phyloP scores from a whole-genome alignment of 805 yeast species.

The Candida bentonensis region DNA sequence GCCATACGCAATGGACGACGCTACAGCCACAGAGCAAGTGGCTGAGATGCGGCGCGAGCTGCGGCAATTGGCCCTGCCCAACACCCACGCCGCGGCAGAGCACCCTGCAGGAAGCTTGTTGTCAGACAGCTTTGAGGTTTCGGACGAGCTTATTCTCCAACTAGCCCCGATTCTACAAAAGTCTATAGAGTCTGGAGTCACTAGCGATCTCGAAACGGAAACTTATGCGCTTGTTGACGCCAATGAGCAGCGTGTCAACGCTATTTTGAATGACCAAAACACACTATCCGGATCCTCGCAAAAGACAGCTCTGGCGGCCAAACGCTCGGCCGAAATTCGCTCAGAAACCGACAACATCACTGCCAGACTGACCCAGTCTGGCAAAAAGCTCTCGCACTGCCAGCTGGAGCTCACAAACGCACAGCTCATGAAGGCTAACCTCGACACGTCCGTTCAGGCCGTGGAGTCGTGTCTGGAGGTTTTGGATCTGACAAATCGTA shows the following conservation, averaged over 20 bases:
- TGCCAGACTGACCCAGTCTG: neutral
- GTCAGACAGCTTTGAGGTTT: neutral
- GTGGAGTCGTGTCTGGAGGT: conserved; percentile 63
- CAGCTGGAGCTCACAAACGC: neutral
- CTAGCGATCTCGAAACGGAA: neutral
- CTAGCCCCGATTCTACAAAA: neutral
- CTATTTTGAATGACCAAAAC: neutral
- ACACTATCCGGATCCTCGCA: neutral
- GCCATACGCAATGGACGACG: conserved; percentile 1
- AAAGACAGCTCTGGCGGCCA: neutral
- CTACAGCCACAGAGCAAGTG: neutral
- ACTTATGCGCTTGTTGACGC: neutral
- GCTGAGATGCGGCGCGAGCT: neutral
- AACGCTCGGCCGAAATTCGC: neutral
- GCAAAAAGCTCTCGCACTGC: neutral
- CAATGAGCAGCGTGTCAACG: neutral
- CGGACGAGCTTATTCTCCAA: neutral
- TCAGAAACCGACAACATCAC: neutral
- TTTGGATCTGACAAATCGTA: conserved; percentile 65
- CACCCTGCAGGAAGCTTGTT: neutral
- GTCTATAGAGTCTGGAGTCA: neutral
- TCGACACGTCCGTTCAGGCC: conserved; percentile 54
- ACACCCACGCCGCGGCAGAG: neutral
- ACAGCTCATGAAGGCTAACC: conserved; percentile 30
- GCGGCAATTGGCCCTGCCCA: neutral